Conservation (phyloP, 345 rosid genomes). For the Sisymbrium irio region DNA sequence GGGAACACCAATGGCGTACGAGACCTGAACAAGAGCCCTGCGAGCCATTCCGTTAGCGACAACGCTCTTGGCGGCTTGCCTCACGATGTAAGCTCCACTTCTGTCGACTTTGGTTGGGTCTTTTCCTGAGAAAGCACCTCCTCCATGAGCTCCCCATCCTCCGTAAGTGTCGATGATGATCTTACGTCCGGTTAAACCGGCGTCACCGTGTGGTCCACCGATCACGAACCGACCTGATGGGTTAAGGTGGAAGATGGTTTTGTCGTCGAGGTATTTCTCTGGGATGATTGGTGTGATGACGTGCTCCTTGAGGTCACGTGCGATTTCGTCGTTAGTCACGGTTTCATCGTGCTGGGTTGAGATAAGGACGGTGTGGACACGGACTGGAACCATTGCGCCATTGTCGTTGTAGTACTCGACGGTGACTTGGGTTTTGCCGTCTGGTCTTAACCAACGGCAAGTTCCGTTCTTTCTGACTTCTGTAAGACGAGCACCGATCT, state of each 20-base stretch:
- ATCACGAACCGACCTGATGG: constrained; percentile 42
- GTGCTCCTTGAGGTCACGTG: constrained; percentile 40
- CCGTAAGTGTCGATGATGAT: constrained; percentile 41
- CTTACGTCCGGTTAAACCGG: constrained; percentile 44
- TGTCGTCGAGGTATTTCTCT: constrained; percentile 39
- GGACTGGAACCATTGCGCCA: constrained; percentile 39
- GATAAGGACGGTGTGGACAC: constrained; percentile 41
- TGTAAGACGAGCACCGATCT: constrained; percentile 39
- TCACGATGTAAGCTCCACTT: constrained; percentile 40
- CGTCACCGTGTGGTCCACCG: constrained; percentile 43
- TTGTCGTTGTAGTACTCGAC: constrained; percentile 41
- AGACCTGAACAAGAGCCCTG: constrained; percentile 39
- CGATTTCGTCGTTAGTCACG: constrained; percentile 44
- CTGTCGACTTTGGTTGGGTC: constrained; percentile 42
- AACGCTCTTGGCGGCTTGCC: constrained; percentile 41
- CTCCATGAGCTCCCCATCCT: constrained; percentile 44
- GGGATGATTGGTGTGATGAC: constrained; percentile 40
- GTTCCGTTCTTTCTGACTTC: constrained; percentile 42
- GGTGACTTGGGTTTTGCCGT: constrained; percentile 43
- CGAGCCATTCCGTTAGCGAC: constrained; percentile 42
- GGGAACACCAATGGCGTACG: constrained; percentile 42
- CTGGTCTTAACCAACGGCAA: constrained; percentile 41
- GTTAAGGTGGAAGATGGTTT: constrained; percentile 43
- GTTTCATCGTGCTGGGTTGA: constrained; percentile 43
- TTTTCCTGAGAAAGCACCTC: constrained; percentile 41